phyloP scores from a whole-genome alignment of 208 protist genomes.

The Herpetomonas tarakana region DNA sequence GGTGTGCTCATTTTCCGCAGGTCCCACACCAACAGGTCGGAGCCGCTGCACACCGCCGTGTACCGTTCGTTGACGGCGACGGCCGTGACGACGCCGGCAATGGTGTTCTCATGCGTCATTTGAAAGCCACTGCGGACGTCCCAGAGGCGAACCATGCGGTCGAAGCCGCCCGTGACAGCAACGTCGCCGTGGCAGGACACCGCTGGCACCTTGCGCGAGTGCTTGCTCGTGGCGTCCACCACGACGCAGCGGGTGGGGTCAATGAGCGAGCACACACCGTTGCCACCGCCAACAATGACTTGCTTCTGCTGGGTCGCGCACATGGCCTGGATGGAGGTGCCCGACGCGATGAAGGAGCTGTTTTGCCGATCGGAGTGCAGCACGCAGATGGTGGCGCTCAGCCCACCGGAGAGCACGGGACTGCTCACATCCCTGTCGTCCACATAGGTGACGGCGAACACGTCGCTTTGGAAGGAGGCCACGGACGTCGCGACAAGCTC shows the following conservation, averaged over 20 bases:
- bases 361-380: constrained; percentile 85
- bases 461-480: constrained; percentile 85
- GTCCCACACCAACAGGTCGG: constrained; percentile 82
- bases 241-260: constrained; percentile 62
- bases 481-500: constrained; percentile 79
- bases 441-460: constrained; percentile 85
- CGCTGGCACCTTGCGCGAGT: constrained; percentile 83
- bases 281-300: constrained; percentile 81
- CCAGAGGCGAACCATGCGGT: constrained; percentile 78
- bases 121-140: constrained; percentile 71
- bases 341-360: constrained; percentile 80
- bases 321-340: constrained; percentile 87
- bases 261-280: constrained; percentile 71
- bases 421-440: constrained; percentile 65
- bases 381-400: constrained; percentile 84
- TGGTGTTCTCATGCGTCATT: constrained; percentile 47
- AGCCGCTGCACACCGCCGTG: constrained; percentile 72
- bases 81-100: constrained; percentile 75
- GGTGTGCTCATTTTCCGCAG: constrained; percentile 54
- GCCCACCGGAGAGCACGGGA: constrained; percentile 77
- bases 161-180: constrained; percentile 79
- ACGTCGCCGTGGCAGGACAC: constrained; percentile 60
- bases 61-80: constrained; percentile 69
- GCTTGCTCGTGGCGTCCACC: constrained; percentile 62
- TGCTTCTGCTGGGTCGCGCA: constrained; percentile 57